Evolutionary conservation across 2,329 filamentous ascomycete genomes (phyloP).

Genomic region (Lizonia empirigonia): DNA sequence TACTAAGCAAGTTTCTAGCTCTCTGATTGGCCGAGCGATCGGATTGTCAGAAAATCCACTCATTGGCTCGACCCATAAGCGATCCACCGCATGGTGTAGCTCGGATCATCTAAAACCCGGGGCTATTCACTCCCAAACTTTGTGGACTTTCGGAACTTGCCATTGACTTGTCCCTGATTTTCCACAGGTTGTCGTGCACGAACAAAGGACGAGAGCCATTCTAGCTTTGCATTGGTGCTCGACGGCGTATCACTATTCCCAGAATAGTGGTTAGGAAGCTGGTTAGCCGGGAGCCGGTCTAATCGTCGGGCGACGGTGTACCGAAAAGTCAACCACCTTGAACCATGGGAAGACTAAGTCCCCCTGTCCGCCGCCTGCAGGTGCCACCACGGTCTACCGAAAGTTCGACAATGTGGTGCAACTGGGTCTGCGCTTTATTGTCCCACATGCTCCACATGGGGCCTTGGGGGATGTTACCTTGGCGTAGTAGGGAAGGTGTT

Average conservation of each 20-base stretch:
- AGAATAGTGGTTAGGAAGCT: neutral
- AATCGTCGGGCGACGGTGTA: neutral
- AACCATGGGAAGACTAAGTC: neutral
- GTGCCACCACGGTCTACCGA: neutral
- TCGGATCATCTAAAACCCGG: neutral
- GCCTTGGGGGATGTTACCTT: neutral
- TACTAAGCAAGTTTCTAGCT: no score
- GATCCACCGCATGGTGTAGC: no score
- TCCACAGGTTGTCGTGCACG: neutral
- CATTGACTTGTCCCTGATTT: constrained; percentile 1
- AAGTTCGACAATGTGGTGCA: constrained; percentile 12
- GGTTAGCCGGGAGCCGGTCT: neutral
- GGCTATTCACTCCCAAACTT: neutral
- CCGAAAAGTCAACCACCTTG: neutral
- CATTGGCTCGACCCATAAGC: no score
- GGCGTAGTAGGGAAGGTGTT: neutral
- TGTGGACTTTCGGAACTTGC: neutral
- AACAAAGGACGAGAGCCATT: constrained; percentile 6
- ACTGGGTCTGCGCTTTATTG: neutral
- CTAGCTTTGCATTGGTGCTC: constrained; percentile 8
- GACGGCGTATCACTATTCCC: neutral
- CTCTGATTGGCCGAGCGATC: no score
- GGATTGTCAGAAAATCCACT: no score
- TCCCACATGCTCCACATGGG: constrained; percentile 14
- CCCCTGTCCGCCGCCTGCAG: neutral